phyloP scores from a whole-genome alignment of 352 stramenopile genomes.

The Phytophthora cryptogea region DNA sequence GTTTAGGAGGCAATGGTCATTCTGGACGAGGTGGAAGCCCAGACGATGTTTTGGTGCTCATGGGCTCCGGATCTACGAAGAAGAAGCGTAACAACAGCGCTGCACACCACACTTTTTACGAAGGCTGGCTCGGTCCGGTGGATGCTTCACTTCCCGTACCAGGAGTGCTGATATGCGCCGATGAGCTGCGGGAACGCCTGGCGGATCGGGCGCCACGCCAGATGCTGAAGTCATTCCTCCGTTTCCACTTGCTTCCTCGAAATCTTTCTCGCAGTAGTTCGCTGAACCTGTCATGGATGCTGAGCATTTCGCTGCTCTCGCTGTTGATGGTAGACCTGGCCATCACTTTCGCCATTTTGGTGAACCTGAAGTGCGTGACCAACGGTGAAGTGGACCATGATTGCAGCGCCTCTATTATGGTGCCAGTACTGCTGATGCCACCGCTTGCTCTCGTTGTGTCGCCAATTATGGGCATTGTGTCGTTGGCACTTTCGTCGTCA shows the following conservation, averaged over 20 bases:
- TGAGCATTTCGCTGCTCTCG: constrained; percentile 62
- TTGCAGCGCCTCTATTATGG: constrained; percentile 75
- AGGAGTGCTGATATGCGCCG: constrained; percentile 69
- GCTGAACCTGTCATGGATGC: constrained; percentile 67
- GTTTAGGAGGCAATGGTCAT: constrained; percentile 29
- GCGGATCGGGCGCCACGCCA: constrained; percentile 46
- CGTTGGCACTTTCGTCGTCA: constrained; percentile 69
- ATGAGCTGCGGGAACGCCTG: constrained; percentile 68
- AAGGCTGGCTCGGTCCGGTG: constrained; percentile 72
- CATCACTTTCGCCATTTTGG: constrained; percentile 81
- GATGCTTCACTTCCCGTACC: constrained; percentile 75
- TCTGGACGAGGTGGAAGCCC: constrained; percentile 26
- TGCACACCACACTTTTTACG: constrained; percentile 56
- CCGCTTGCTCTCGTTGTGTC: constrained; percentile 73
- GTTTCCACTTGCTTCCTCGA: constrained; percentile 50
- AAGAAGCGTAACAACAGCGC: constrained; percentile 30
- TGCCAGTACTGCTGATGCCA: constrained; percentile 70
- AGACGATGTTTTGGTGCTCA: constrained; percentile 38
- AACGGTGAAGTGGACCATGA: constrained; percentile 70
- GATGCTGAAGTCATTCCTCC: constrained; percentile 50
- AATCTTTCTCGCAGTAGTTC: constrained; percentile 63
- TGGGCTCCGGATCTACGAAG: constrained; percentile 25
- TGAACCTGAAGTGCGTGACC: constrained; percentile 81
- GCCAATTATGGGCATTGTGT: constrained; percentile 77
- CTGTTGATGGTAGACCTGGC: constrained; percentile 79